Evolutionary conservation across 176 grass and related monocot species (phyloP).

Genomic region (Eremochloa ophiuroides): DNA sequence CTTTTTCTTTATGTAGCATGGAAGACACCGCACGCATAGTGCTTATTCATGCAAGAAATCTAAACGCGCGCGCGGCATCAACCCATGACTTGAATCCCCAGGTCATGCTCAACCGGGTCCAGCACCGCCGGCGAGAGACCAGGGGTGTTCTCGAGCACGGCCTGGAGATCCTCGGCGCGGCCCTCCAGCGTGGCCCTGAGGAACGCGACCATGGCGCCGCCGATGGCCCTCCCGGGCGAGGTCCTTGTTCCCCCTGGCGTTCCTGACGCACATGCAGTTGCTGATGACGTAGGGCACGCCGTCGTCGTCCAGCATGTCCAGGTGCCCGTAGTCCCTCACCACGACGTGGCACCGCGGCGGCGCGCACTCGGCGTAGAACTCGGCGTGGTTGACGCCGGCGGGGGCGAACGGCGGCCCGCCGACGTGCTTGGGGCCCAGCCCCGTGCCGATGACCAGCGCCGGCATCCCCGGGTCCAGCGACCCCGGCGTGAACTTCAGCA

Average conservation of each 20-base stretch:
- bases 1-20: no score
- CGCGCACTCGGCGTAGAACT: neutral
- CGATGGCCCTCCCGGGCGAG: neutral
- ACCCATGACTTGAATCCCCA: no score
- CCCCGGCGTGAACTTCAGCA: neutral
- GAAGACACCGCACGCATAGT: no score
- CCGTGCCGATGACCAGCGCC: constrained; percentile 15
- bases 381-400: neutral
- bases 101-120: neutral
- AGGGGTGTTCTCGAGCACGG: neutral
- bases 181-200: neutral
- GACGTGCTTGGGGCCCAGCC: neutral
- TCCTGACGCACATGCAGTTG: neutral
- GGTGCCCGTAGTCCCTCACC: neutral
- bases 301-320: constrained; percentile 4
- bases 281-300: neutral
- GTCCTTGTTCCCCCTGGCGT: neutral
- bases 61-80: no score
- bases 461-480: neutral
- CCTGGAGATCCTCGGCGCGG: neutral
- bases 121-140: neutral
- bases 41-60: no score
- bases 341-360: neutral
- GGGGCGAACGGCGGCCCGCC: neutral
- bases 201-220: constrained; percentile 22